Percentiles rank a stretch among this genome's conserved stretches.
Conservation (phyloP, 2,329 filamentous ascomycete species). For the Paecilomyces sp. region DNA sequence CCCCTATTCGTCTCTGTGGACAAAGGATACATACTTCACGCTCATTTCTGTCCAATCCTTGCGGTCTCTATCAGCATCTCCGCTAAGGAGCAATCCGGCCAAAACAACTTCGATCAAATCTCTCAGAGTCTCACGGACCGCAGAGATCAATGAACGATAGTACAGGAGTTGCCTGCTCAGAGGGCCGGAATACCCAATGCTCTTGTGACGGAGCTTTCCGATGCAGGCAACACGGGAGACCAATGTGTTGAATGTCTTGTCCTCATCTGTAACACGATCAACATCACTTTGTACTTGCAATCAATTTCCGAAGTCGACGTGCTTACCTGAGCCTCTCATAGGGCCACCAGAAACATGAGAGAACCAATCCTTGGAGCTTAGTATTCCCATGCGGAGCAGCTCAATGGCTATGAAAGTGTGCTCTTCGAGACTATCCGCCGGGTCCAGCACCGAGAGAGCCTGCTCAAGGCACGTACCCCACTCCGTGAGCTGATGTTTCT, state of each 20-base stretch:
- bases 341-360: slow-evolving; percentile 51
- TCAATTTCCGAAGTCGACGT: slow-evolving; percentile 2
- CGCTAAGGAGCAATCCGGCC: slow-evolving; percentile 71
- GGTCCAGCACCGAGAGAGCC: slow-evolving; percentile 57
- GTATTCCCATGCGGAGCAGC: slow-evolving; percentile 68
- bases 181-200: slow-evolving; percentile 88
- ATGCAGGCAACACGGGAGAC: slow-evolving; percentile 82
- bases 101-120: slow-evolving; percentile 79
- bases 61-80: slow-evolving; percentile 65
- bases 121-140: slow-evolving; percentile 70
- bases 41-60: slow-evolving; percentile 63
- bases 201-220: slow-evolving; percentile 71
- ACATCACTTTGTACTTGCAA: slow-evolving; percentile 6
- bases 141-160: slow-evolving; percentile 75
- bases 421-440: slow-evolving; percentile 60
- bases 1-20: neutral
- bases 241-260: slow-evolving; percentile 70
- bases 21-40: slow-evolving; percentile 52
- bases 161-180: slow-evolving; percentile 82
- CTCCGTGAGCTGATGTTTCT: slow-evolving; percentile 67
- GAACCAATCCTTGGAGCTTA: slow-evolving; percentile 65
- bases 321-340: slow-evolving; percentile 47
- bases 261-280: slow-evolving; percentile 52
- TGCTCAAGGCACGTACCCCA: slow-evolving; percentile 77
- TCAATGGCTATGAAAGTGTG: slow-evolving; percentile 78